Base-by-base conservation (phyloP, 1,139 yeast genomes). In the Magnusiomyces paraingens region DNA sequence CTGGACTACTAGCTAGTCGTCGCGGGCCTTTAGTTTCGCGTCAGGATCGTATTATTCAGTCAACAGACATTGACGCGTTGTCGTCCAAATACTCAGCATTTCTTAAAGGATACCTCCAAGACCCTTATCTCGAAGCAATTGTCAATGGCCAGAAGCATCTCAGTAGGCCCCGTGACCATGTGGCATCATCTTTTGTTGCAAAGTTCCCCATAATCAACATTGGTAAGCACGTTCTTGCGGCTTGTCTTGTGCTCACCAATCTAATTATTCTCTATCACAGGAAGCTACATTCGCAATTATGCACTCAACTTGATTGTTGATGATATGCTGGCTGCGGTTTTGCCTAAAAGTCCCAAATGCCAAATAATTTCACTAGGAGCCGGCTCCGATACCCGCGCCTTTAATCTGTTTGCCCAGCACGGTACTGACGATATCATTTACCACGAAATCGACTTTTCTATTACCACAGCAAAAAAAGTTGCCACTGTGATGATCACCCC, bases 311-410 rank as follows among this genome's bases (percentile, higher is more conserved):
- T 63, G 15, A 69, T 86, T 1, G 69, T 88, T 1, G 71, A 74
- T 0, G 64, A 68, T 39, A 88, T 86, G 61, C 3, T 36, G 5
- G 40, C n/a, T 14, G n/a, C 40, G 4, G 17, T n/a, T 4, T 11
- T n/a, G 12, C 17, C 58, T 86, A 2, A 57, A 66, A 36, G 57
- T 1, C 59, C 49, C 0, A 58, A 57, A 1, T 61, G 60, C 49
- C 96, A 90, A 65, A 79, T 93, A 11, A 70, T 93, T 0, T 89
- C 94, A 3, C 69, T 93, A 21, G 99, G 99, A 0, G 88, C 97
- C n/a, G 99, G 99, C 0, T 86, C 95, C n/a, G 99, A 93, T 68
- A 83, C 97, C 1, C 70, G 98, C 56, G 77, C 80, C 5, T 87
- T 88, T 64, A 67, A 73, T 4, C 55, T 82, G 2, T 66, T 86